Percentiles rank a stretch among this genome's conserved stretches.
These are phyloP conservation scores for Xylaria sp. DNA, from an alignment of 2,329 filamentous ascomycete genomes.

Conservation along the genomic window DNA sequence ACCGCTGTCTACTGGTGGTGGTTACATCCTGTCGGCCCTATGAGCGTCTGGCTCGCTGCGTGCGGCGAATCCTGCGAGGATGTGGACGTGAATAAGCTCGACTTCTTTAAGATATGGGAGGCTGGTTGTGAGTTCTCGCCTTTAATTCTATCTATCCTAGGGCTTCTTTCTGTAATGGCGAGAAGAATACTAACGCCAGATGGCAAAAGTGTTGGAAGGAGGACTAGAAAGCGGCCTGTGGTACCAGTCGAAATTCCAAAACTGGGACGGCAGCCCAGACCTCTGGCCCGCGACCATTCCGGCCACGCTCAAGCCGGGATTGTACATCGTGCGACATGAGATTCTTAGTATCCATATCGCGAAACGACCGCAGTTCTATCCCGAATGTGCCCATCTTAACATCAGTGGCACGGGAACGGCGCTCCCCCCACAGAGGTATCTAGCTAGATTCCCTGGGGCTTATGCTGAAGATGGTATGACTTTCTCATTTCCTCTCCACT, in stretches of 20 bases:
- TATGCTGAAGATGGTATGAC: conserved; percentile 50
- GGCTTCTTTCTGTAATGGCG: background rate
- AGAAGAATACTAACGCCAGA: background rate
- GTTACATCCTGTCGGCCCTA: conserved; percentile 55
- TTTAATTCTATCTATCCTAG: background rate
- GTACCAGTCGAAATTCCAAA: conserved; percentile 54
- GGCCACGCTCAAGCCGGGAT: conserved; percentile 55
- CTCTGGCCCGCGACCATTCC: conserved; percentile 61
- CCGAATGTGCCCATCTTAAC: conserved; percentile 54
- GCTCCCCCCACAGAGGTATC: conserved; percentile 46
- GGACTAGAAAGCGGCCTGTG: conserved; percentile 51
- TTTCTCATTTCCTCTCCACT: no score
- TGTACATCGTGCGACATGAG: conserved; percentile 64
- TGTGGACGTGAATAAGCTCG: conserved; percentile 47
- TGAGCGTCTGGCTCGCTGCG: conserved; percentile 53
- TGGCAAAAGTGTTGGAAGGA: conserved; percentile 45
- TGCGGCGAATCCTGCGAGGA: conserved; percentile 49
- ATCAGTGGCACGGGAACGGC: conserved; percentile 47
- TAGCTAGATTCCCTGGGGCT: conserved; percentile 51
- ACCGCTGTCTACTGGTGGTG: conserved; percentile 56
- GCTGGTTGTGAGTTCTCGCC: conserved; percentile 41
- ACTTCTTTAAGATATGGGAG: conserved; percentile 56
- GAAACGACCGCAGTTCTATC: conserved; percentile 58
- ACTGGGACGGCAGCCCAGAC: conserved; percentile 52
- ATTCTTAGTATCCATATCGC: conserved; percentile 62